These are phyloP conservation scores for Kodamaea leandrae DNA, from an alignment of 805 yeast species.

Conservation along the genomic window DNA sequence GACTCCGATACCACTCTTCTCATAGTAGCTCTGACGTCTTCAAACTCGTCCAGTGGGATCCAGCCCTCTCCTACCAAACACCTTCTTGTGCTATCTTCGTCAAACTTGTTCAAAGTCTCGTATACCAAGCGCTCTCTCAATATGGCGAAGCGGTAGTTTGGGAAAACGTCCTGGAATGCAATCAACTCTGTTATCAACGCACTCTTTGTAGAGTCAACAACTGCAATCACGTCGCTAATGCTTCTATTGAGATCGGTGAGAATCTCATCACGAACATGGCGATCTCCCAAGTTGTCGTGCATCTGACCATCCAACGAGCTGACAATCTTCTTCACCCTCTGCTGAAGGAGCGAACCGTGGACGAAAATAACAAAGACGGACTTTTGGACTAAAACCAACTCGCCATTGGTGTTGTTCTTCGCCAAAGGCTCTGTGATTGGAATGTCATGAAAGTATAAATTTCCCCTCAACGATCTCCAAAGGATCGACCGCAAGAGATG, in stretches of 20 bases:
- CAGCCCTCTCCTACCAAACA: slow-evolving; percentile 73
- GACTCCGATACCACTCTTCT: slow-evolving; percentile 29
- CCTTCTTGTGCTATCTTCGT: slow-evolving; percentile 63
- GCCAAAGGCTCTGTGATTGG: slow-evolving; percentile 26
- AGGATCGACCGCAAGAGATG: slow-evolving; percentile 37
- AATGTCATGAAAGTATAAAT: slow-evolving; percentile 39
- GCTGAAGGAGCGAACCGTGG: slow-evolving; percentile 38
- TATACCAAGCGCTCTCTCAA: slow-evolving; percentile 58
- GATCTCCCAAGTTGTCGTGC: slow-evolving; percentile 37
- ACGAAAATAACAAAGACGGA: slow-evolving; percentile 38
- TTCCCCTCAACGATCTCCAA: slow-evolving; percentile 45
- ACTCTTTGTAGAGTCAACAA: slow-evolving; percentile 32
- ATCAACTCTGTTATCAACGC: slow-evolving; percentile 39
- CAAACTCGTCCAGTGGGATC: slow-evolving; percentile 60
- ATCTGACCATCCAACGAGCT: slow-evolving; percentile 39
- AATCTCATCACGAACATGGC: slow-evolving; percentile 23
- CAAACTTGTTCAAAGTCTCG: slow-evolving; percentile 60
- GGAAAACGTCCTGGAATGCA: slow-evolving; percentile 33
- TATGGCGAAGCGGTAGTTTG: slow-evolving; percentile 33
- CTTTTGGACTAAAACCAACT: slow-evolving; percentile 24
- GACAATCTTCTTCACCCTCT: slow-evolving; percentile 35
- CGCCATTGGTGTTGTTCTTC: slow-evolving; percentile 10
- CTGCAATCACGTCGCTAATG: slow-evolving; percentile 30
- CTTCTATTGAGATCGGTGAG: slow-evolving; percentile 31
- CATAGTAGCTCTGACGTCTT: slow-evolving; percentile 33